Conservation (phyloP, 331 rosid species). For the Quercus phellos region DNA sequence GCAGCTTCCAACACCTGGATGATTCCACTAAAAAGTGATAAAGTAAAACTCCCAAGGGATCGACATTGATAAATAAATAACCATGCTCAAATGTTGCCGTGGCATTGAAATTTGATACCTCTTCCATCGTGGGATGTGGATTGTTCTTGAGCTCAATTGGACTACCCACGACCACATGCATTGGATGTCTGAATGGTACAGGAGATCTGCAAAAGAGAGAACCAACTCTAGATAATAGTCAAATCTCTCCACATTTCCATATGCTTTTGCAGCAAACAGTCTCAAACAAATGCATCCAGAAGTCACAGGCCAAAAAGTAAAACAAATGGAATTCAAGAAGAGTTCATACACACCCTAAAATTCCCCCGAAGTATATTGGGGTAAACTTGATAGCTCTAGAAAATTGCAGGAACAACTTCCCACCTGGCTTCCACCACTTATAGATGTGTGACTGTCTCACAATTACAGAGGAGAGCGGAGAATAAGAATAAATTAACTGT, state of each 20-base stretch:
- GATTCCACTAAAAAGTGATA: neutral
- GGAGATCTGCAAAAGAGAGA: conserved; percentile 57
- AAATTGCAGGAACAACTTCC: conserved; percentile 53
- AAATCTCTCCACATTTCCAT: neutral
- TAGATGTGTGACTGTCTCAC: conserved; percentile 61
- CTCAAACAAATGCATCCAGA: neutral
- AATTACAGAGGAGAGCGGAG: conserved; percentile 16
- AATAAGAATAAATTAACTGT: neutral
- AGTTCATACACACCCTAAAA: conserved; percentile 60
- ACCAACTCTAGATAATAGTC: neutral
- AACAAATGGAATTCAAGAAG: neutral
- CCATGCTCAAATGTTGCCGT: neutral
- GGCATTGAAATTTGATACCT: conserved; percentile 41
- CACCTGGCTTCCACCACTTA: conserved; percentile 90
- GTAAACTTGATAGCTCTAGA: conserved; percentile 76
- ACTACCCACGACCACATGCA: conserved; percentile 83
- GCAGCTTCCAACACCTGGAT: neutral
- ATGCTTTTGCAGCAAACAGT: neutral
- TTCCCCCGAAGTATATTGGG: conserved; percentile 81
- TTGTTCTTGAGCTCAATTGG: conserved; percentile 65
- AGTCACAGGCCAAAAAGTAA: neutral
- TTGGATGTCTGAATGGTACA: conserved; percentile 57
- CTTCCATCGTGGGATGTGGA: conserved; percentile 71
- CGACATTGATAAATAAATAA: neutral
- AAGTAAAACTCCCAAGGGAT: neutral